These are phyloP conservation scores for Sporisorium sorghi DNA, from an alignment of 1,284 basidiomycete genomes.

Conservation along the genomic window DNA sequence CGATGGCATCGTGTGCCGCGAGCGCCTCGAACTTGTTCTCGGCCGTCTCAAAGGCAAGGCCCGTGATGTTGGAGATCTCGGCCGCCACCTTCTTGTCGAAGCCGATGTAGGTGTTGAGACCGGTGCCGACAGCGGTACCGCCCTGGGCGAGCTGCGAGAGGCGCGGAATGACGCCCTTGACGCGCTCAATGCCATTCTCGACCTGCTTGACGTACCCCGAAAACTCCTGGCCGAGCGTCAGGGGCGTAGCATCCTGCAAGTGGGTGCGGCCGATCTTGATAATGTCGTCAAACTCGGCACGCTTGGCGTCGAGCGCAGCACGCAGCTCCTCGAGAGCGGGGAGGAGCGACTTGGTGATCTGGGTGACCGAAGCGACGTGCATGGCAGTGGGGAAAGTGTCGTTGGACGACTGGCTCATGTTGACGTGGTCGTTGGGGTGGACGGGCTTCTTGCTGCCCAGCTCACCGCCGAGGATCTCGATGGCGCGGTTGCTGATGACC, in stretches of 20 bases:
- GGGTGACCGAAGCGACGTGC: constrained; percentile 95
- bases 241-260: constrained; percentile 93
- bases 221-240: constrained; percentile 98
- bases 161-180: constrained; percentile 85
- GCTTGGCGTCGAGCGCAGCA: constrained; percentile 84
- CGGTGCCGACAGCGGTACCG: constrained; percentile 96
- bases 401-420: constrained; percentile 99
- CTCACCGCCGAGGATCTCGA: constrained; percentile 94
- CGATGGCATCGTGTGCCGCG: constrained; percentile 94
- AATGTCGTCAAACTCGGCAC: constrained; percentile 74
- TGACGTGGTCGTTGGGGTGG: constrained; percentile 99
- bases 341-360: constrained; percentile 83
- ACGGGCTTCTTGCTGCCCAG: constrained; percentile 96
- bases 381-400: constrained; percentile 99
- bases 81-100: constrained; percentile 94
- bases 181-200: constrained; percentile 87
- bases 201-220: constrained; percentile 97
- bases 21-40: constrained; percentile 99
- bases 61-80: constrained; percentile 91
- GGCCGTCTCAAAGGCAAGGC: constrained; percentile 90
- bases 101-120: constrained; percentile 94
- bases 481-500: constrained; percentile 98
- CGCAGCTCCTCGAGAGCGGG: constrained; percentile 87
- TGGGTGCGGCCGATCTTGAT: constrained; percentile 99
- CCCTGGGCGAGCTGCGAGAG: constrained; percentile 93